Conservation (phyloP, 768 basidiomycete species). For the Tephrocybe rancida region DNA sequence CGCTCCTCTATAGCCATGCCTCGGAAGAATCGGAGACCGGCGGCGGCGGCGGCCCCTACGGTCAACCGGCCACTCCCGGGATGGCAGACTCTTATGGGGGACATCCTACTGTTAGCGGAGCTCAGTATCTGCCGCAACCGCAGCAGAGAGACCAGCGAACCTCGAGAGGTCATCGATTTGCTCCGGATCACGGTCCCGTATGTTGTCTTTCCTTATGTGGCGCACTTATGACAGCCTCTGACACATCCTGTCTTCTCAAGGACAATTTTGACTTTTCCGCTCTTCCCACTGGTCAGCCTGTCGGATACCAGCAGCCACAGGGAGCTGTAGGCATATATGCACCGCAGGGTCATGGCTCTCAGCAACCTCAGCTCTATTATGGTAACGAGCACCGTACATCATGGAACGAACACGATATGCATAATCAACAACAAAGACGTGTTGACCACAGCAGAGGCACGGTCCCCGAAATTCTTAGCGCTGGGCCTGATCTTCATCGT, state of each 20-base stretch:
- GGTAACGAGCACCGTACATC: background rate
- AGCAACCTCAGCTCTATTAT: constrained; percentile 8
- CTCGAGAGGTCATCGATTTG: background rate
- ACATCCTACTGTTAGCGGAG: background rate
- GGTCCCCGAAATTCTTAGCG: background rate
- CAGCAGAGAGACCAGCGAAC: background rate
- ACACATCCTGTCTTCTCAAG: background rate
- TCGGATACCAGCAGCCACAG: constrained; percentile 10
- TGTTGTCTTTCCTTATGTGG: constrained; percentile 10
- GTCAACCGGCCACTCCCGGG: constrained; percentile 12
- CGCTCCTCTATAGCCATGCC: constrained; percentile 16
- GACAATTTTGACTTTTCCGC: constrained; percentile 10
- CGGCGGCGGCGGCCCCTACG: constrained; percentile 14
- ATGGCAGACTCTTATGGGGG: background rate
- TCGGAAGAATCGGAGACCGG: constrained; percentile 20
- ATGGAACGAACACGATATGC: background rate
- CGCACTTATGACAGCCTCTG: constrained; percentile 4
- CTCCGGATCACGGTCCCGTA: constrained; percentile 10
- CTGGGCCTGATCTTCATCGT: background rate
- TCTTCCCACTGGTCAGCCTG: constrained; percentile 5
- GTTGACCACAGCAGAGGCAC: background rate
- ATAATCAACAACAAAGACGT: background rate
- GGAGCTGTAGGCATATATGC: background rate
- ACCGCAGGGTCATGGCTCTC: background rate
- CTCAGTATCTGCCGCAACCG: background rate